phyloP scores from a whole-genome alignment of 1,284 basidiomycete species.

The Neotropicomus parvogracilis region DNA sequence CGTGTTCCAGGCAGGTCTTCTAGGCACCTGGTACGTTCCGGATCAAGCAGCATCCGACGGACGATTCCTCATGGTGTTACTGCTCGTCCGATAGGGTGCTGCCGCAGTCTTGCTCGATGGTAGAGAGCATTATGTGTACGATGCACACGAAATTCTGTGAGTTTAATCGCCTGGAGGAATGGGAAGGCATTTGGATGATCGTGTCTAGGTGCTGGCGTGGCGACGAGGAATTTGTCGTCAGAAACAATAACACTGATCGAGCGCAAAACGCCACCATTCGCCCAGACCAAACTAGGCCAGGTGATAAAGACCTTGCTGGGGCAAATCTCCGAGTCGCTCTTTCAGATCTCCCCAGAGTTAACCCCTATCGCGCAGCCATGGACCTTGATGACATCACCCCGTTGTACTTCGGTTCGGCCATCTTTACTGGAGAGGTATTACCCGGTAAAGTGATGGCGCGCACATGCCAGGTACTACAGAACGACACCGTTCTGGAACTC shows the following conservation, averaged over 20 bases:
- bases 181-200: not conserved
- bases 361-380: not conserved
- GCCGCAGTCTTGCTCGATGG: not conserved
- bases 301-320: not conserved
- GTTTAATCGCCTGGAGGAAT: not conserved
- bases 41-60: not conserved
- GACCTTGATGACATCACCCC: slow-evolving; percentile 4
- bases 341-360: not conserved
- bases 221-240: not conserved
- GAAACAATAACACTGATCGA: not conserved
- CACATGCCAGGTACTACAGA: not conserved
- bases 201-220: slow-evolving; percentile 2
- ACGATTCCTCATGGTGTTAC: not conserved
- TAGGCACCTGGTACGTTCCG: slow-evolving; percentile 4
- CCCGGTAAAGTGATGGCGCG: not conserved
- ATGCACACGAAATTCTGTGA: slow-evolving; percentile 7
- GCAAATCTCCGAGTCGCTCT: not conserved
- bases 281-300: not conserved
- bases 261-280: not conserved
- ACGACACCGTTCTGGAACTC: not conserved
- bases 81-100: not conserved
- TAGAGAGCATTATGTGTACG: not conserved
- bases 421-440: not conserved
- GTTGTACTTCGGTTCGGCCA: slow-evolving; percentile 7
- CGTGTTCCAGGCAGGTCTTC: slow-evolving; percentile 7